These are phyloP conservation scores for Candida krabiensis DNA, from an alignment of 805 yeast genomes.

Conservation along the genomic window DNA sequence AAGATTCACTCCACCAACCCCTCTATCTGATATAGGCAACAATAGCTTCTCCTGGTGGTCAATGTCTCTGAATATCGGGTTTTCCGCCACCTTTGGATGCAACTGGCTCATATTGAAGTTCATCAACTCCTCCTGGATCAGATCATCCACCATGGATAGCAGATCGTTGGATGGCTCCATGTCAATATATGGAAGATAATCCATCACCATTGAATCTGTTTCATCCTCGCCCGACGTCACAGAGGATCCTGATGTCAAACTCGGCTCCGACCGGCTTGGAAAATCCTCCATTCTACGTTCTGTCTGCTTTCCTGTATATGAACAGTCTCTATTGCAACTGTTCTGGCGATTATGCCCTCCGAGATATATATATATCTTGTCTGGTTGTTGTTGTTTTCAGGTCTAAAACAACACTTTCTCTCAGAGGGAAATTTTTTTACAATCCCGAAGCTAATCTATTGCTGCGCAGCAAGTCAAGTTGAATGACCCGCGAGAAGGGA, in stretches of 20 bases:
- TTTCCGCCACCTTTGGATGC: conserved; percentile 12
- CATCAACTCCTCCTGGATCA: conserved; percentile 24
- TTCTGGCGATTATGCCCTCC: too few species aligned
- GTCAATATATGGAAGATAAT: conserved; percentile 26
- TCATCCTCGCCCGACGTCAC: conserved; percentile 3
- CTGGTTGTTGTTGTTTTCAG: too few species aligned
- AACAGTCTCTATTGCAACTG: not conserved
- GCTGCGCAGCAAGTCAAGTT: too few species aligned
- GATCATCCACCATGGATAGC: conserved; percentile 17
- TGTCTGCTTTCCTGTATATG: too few species aligned
- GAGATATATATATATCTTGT: too few species aligned
- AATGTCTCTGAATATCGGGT: not conserved
- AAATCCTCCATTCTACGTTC: not conserved
- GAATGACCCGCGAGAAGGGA: too few species aligned
- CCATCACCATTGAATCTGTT: conserved; percentile 9
- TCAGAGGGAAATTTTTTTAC: too few species aligned
- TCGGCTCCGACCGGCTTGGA: conserved; percentile 1
- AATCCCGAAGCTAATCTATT: too few species aligned
- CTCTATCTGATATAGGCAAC: conserved; percentile 7
- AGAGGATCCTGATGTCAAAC: conserved; percentile 3
- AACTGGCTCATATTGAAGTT: conserved; percentile 11
- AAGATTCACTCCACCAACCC: conserved; percentile 18
- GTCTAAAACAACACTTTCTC: too few species aligned
- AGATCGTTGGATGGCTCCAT: conserved; percentile 19
- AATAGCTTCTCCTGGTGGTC: not conserved